Evolutionary conservation across 2,329 filamentous ascomycete genomes (phyloP), one percentile per base, ranked within the genome.

Genomic region (Didymella pinodella): DNA sequence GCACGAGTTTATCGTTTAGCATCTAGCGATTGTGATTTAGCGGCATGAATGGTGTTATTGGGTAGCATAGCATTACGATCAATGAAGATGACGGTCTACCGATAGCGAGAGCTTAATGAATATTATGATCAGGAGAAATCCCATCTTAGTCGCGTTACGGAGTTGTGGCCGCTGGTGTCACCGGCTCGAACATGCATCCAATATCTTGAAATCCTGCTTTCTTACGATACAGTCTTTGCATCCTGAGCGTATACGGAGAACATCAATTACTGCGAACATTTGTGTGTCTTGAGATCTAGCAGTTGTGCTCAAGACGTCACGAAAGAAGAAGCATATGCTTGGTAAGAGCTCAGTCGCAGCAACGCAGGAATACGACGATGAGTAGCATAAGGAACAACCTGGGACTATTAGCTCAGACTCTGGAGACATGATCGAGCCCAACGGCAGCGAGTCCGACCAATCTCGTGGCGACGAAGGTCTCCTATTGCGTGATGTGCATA

Each of bases 11-110:
- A 18, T 69, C 38, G 54, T 67, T 51, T 66, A 68, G 52, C 52
- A 48, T 57, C 36, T 50, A 51, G 34, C 16, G 11, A 32, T 40
- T 18, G 41, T 54, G 16, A 47, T 43, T 66, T 68, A 67, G 66
- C 64, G 64, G 66, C 66, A 67, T 69, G 25, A 26, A 32, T 5
- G 64, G 63, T 53, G 65, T 67, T 59, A 18, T 32, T 34, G 12
- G 16, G n/a, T 51, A 52, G 36, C 28, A 52, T 48, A 43, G 12
- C 18, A 41, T 36, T 14, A 31, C 20, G 26, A 47, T 22, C 18
- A 41, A 47, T 18, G 26, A 54, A 12, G 6, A 32, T 16, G n/a
- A 43, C 3, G 16, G n/a, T 26, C 11, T 11, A 41, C 25, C n/a
- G 34, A 28, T 7, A 25, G 16, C 32, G 8, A 5, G 7, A 22